Evolutionary conservation across 1,284 basidiomycete species (phyloP).

Genomic region (Blastosporella zonata): DNA sequence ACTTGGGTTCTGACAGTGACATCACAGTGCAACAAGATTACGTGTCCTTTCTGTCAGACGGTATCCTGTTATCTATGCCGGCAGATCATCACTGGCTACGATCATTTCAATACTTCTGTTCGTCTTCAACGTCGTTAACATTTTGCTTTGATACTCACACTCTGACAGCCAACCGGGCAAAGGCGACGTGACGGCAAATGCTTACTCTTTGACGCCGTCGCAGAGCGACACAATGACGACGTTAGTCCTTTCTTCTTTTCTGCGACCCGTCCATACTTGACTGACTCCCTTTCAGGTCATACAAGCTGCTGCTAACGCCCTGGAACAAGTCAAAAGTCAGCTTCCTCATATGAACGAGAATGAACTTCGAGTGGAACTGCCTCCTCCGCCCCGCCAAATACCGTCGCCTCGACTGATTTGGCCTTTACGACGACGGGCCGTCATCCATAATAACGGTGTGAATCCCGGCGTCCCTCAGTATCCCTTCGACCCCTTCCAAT

Average conservation of each 20-base stretch:
- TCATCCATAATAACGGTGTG: too few species aligned
- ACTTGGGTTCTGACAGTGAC: background rate
- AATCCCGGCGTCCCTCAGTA: too few species aligned
- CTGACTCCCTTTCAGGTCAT: slow-evolving; percentile 48
- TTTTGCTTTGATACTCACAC: background rate
- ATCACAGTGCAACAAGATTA: slow-evolving; percentile 56
- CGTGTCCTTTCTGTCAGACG: slow-evolving; percentile 17
- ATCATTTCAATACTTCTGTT: slow-evolving; percentile 70
- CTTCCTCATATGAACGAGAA: slow-evolving; percentile 56
- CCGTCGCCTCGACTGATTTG: background rate
- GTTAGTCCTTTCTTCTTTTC: slow-evolving; percentile 33
- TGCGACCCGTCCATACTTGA: background rate
- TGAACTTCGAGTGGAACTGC: slow-evolving; percentile 55
- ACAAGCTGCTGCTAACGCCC: slow-evolving; percentile 63
- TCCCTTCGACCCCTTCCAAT: too few species aligned
- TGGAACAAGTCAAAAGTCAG: slow-evolving; percentile 50
- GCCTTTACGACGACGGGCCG: background rate
- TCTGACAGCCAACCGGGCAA: slow-evolving; percentile 9
- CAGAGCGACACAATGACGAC: slow-evolving; percentile 62
- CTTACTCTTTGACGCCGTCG: slow-evolving; percentile 66
- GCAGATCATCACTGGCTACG: slow-evolving; percentile 50
- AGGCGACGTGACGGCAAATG: slow-evolving; percentile 44
- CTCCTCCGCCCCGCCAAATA: slow-evolving; percentile 24
- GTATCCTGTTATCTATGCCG: slow-evolving; percentile 22
- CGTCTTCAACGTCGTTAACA: slow-evolving; percentile 17